A percentile compares a stretch with the other conserved stretches of the same genome.
phyloP scores from a whole-genome alignment of 2,329 filamentous ascomycete genomes.

The Tolypocladium ovalisporum region DNA sequence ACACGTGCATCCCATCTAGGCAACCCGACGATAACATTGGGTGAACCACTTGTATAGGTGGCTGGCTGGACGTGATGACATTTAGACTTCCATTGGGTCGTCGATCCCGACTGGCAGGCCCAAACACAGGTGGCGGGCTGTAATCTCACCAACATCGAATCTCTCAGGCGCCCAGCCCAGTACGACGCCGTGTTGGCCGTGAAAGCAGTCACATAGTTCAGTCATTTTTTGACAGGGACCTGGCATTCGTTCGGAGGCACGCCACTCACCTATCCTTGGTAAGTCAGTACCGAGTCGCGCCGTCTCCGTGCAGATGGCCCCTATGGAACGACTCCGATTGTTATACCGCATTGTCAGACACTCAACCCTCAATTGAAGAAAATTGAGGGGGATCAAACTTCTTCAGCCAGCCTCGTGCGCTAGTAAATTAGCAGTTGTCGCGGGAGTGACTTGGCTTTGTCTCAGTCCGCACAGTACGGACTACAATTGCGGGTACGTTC shows the following conservation, averaged over 20 bases:
- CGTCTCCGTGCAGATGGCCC: too few relatives aligned
- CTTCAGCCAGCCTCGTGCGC: neutral
- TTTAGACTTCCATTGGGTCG: neutral
- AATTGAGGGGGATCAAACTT: neutral
- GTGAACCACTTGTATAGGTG: neutral
- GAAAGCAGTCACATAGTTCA: neutral
- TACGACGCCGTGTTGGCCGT: neutral
- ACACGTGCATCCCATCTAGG: neutral
- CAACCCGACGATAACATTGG: neutral
- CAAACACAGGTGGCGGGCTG: neutral
- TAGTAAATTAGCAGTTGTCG: neutral
- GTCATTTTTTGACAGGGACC: too few relatives aligned
- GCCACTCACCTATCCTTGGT: neutral
- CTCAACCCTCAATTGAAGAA: too few relatives aligned
- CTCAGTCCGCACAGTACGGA: neutral
- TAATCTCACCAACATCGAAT: neutral
- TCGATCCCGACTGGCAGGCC: neutral
- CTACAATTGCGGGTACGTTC: neutral
- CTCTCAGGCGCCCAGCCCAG: neutral
- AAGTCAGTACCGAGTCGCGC: neutral
- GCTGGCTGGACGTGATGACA: neutral
- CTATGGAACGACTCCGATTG: too few relatives aligned
- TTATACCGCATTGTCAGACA: too few relatives aligned
- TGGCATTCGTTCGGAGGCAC: too few relatives aligned
- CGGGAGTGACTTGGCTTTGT: neutral